A percentile compares a stretch with the other conserved stretches of the same genome.
Evolutionary conservation across 2,329 filamentous ascomycete genomes (phyloP).

Genomic region (Davidsoniella australis): DNA sequence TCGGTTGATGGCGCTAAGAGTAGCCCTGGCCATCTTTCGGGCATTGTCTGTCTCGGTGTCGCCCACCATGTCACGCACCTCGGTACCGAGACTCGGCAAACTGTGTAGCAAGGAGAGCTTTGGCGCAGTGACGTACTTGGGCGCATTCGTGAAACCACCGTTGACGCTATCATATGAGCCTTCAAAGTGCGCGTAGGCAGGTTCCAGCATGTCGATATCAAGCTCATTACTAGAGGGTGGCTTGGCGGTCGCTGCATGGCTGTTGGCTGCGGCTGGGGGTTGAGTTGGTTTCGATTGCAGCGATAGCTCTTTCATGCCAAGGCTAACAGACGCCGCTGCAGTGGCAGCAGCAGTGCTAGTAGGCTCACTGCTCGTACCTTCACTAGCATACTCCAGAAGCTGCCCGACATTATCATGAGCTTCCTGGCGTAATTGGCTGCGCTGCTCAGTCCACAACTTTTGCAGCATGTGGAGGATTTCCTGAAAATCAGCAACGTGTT

Average conservation of each 20-base stretch:
- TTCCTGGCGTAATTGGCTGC: constrained; percentile 64
- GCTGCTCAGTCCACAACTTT: constrained; percentile 64
- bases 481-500: constrained; percentile 59
- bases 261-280: background rate
- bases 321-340: background rate
- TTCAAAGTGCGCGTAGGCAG: constrained; percentile 67
- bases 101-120: constrained; percentile 72
- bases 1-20: constrained; percentile 54
- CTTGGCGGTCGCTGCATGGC: constrained; percentile 1
- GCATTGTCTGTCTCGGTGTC: constrained; percentile 57
- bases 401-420: constrained; percentile 69
- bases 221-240: constrained; percentile 43
- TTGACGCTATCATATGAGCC: constrained; percentile 62
- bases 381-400: constrained; percentile 71
- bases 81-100: constrained; percentile 50
- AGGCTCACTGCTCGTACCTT: constrained; percentile 32
- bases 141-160: constrained; percentile 64
- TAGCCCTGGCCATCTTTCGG: constrained; percentile 62
- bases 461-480: constrained; percentile 66
- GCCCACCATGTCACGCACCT: constrained; percentile 78
- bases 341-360: background rate
- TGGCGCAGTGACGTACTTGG: constrained; percentile 79
- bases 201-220: constrained; percentile 80
- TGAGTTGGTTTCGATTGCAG: background rate
- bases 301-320: background rate